Conservation (phyloP, 2,329 filamentous ascomycete genomes). For the Fusarium agapanthi region DNA sequence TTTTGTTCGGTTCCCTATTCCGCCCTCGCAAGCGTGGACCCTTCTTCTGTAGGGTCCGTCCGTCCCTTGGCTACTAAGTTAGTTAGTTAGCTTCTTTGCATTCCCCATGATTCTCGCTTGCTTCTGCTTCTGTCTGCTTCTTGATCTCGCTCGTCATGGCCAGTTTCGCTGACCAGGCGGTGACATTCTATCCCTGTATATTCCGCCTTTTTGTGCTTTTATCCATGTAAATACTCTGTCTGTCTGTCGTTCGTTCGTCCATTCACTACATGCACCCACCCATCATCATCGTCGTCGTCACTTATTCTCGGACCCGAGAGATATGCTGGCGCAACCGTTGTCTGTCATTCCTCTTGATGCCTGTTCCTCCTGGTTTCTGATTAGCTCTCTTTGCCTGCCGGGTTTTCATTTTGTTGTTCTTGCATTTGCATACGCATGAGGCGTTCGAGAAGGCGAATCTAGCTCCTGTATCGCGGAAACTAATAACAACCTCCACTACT, state of each 20-base stretch:
- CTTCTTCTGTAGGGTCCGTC: not conserved
- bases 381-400: conserved; percentile 2
- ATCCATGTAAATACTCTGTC: not conserved
- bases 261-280: not conserved
- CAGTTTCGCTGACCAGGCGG: conserved; percentile 13
- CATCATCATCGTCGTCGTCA: not conserved
- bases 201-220: not conserved
- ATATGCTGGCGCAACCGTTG: conserved; percentile 13
- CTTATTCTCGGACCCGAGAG: conserved; percentile 3
- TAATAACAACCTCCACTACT: conserved; percentile 9
- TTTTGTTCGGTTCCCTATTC: conserved; percentile 29
- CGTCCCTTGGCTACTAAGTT: not conserved
- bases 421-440: conserved; percentile 23
- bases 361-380: not conserved
- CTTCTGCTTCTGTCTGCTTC: not conserved
- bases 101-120: conserved; percentile 33
- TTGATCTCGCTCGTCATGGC: conserved; percentile 10
- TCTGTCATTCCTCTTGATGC: not conserved
- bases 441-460: conserved; percentile 20
- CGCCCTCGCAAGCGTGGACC: conserved; percentile 25
- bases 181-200: conserved; percentile 26
- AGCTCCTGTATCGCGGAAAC: conserved; percentile 17
- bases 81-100: conserved; percentile 4
- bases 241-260: not conserved
- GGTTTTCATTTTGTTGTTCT: not conserved